phyloP scores from a whole-genome alignment of 1,284 basidiomycete species.

The Cystobasidiaceae sp. region DNA sequence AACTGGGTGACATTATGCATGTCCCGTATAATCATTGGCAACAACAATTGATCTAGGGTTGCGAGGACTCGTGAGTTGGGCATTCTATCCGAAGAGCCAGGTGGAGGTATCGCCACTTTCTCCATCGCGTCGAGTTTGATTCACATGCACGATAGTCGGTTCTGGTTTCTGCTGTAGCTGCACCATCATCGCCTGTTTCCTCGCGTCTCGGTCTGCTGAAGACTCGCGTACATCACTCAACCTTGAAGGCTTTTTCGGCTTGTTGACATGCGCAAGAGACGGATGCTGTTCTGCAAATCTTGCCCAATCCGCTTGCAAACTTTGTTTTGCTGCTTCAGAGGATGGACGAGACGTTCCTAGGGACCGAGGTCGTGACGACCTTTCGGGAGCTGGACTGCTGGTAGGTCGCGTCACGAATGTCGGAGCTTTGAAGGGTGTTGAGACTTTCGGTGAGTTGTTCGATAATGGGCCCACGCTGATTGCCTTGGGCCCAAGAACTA shows the following conservation, averaged over 20 bases:
- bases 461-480: background rate
- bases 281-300: slow-evolving; percentile 6
- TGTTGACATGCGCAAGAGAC: background rate
- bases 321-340: background rate
- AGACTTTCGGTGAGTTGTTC: background rate
- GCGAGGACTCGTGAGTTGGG: too few species aligned
- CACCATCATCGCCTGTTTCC: background rate
- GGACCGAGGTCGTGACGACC: background rate
- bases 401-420: slow-evolving; percentile 11
- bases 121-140: slow-evolving; percentile 15
- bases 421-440: slow-evolving; percentile 23
- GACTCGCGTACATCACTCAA: background rate
- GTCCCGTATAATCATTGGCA: too few species aligned
- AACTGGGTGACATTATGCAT: too few species aligned
- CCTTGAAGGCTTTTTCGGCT: background rate
- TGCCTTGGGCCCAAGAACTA: too few species aligned
- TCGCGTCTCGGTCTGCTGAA: background rate
- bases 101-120: slow-evolving; percentile 14
- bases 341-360: slow-evolving; percentile 21
- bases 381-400: background rate
- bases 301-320: slow-evolving; percentile 13
- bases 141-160: slow-evolving; percentile 8
- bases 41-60: too few species aligned
- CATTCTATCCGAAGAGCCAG: slow-evolving; percentile 21
- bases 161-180: slow-evolving; percentile 3